Evolutionary conservation across 192 early-diverging fungal species (phyloP).

Genomic region (Haplosporangium gracile): DNA sequence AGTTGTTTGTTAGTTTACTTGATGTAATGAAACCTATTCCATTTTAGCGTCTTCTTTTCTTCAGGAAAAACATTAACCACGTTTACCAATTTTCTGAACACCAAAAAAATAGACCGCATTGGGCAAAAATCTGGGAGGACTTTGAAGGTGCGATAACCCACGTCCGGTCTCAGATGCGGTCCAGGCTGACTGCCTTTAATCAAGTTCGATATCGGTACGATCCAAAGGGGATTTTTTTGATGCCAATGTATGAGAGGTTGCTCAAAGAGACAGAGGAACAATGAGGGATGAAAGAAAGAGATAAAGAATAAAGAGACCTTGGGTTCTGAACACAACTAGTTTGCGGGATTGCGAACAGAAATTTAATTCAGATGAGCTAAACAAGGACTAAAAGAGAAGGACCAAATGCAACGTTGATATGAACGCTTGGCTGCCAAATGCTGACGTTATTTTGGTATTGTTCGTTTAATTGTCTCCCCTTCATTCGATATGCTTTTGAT

Average conservation of each 20-base stretch:
- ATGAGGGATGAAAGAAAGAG: neutral
- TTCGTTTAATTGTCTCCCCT: too few species aligned
- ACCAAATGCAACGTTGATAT: too few species aligned
- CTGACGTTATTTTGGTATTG: too few species aligned
- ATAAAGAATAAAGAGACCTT: neutral
- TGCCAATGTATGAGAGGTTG: conserved; percentile 6
- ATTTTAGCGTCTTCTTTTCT: neutral
- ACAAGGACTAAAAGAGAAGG: too few species aligned
- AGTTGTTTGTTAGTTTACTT: conserved; percentile 11
- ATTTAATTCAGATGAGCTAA: too few species aligned
- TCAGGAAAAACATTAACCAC: conserved; percentile 8
- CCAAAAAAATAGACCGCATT: conserved; percentile 14
- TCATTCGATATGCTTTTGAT: too few species aligned
- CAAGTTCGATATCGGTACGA: conserved; percentile 10
- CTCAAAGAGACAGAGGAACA: neutral
- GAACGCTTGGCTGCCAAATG: too few species aligned
- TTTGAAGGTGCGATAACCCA: conserved; percentile 4
- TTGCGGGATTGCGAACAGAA: too few species aligned
- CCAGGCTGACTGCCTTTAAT: conserved; percentile 11
- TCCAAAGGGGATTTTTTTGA: conserved; percentile 11
- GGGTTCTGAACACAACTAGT: neutral
- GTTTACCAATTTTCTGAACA: conserved; percentile 13
- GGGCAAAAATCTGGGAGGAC: conserved; percentile 23
- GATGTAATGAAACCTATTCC: neutral
- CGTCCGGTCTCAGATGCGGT: conserved; percentile 17